Percentiles rank a stretch among this genome's conserved stretches.
Evolutionary conservation across 2,329 filamentous ascomycete genomes (phyloP).

Genomic region (Trichoderma hamatum): DNA sequence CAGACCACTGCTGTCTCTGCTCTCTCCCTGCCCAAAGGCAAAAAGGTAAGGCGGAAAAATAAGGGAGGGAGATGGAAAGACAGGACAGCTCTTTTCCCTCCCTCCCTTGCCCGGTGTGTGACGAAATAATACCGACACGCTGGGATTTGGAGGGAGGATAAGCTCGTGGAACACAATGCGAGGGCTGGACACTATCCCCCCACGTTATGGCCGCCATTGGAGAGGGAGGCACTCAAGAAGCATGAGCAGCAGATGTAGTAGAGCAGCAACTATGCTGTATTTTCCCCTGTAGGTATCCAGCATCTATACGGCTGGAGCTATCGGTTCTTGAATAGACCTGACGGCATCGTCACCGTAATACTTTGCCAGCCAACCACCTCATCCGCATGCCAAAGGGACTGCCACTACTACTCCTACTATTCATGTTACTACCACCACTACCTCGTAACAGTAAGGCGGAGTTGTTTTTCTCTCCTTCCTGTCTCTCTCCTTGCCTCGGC

Average conservation of each 20-base stretch:
- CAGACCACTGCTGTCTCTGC: background rate
- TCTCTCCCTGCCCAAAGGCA: background rate
- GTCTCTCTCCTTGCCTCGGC: background rate
- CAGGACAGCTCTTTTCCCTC: background rate
- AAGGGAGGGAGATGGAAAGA: background rate
- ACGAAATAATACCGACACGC: background rate
- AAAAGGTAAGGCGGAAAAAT: background rate
- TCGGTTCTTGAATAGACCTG: background rate
- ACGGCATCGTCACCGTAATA: background rate
- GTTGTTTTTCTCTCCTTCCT: background rate
- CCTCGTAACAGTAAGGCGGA: background rate
- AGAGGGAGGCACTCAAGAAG: background rate
- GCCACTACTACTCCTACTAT: background rate
- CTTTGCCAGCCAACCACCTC: background rate
- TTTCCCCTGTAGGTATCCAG: too few species aligned
- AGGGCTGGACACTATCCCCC: background rate
- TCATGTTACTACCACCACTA: background rate
- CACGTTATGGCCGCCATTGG: background rate
- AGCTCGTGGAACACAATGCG: background rate
- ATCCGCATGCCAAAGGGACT: background rate
- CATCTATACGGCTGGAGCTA: too few species aligned
- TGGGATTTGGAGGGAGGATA: background rate
- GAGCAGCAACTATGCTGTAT: background rate
- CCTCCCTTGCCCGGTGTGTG: background rate
- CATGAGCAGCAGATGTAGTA: background rate